phyloP scores from a whole-genome alignment of 2,329 filamentous ascomycete genomes.

The Nigrograna mackinnonii region DNA sequence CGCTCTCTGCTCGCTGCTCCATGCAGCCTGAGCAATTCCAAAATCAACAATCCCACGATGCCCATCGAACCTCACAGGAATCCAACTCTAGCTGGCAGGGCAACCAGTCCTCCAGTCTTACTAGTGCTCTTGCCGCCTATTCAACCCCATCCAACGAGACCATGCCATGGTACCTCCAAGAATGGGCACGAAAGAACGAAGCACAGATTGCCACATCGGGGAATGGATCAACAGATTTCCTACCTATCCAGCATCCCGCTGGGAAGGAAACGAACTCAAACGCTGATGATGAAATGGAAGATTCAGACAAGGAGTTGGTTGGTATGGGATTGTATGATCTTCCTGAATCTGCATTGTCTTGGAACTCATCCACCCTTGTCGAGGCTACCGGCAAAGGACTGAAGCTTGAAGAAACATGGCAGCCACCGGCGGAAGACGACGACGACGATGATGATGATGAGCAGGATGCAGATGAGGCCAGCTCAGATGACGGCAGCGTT shows the following conservation, averaged over 20 bases:
- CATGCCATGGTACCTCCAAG: constrained; percentile 40
- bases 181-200: constrained; percentile 40
- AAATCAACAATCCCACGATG: constrained; percentile 14
- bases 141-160: constrained; percentile 34
- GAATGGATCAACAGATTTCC: constrained; percentile 48
- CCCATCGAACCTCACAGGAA: constrained; percentile 24
- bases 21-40: constrained; percentile 22
- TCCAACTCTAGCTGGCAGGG: constrained; percentile 34
- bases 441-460: constrained; percentile 47
- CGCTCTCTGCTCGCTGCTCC: constrained; percentile 38
- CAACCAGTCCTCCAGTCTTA: constrained; percentile 21
- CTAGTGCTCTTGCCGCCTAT: constrained; percentile 29
- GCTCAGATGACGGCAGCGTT: constrained; percentile 51
- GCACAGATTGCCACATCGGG: constrained; percentile 19
- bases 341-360: constrained; percentile 64
- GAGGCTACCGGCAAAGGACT: constrained; percentile 68
- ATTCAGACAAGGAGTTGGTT: constrained; percentile 72
- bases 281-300: constrained; percentile 56
- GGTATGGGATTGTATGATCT: constrained; percentile 82
- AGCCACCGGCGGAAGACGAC: constrained; percentile 55
- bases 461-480: constrained; percentile 42
- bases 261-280: background rate
- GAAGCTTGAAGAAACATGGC: constrained; percentile 82
- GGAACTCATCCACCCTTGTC: constrained; percentile 49
- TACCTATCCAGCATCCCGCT: constrained; percentile 53